Conservation (phyloP, 1,139 yeast species). For the Suzukiozyma palmioleophila region DNA sequence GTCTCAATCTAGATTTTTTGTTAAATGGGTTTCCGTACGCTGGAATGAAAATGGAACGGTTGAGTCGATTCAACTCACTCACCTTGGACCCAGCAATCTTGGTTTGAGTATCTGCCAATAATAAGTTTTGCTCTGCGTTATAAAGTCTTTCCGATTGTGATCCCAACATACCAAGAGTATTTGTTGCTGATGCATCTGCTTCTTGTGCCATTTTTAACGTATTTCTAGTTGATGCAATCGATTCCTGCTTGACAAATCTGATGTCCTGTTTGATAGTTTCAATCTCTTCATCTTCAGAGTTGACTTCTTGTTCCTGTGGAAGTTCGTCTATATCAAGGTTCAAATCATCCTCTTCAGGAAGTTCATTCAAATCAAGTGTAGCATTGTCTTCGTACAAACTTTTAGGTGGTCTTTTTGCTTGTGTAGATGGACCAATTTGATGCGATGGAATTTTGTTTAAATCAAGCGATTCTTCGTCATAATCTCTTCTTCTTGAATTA, state of each 20-base stretch:
- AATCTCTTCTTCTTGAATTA: conserved; percentile 1
- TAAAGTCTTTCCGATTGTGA: conserved; percentile 84
- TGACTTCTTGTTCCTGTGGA: conserved; percentile 44
- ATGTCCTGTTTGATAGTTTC: conserved; percentile 84
- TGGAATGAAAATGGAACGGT: conserved; percentile 79
- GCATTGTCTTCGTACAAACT: conserved; percentile 38
- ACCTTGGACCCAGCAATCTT: conserved; percentile 82
- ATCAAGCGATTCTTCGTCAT: conserved; percentile 36
- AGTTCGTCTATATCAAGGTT: conserved; percentile 40
- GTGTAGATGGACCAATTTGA: conserved; percentile 26
- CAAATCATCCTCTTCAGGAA: conserved; percentile 39
- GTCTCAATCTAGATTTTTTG: conserved; percentile 69
- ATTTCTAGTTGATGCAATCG: conserved; percentile 80
- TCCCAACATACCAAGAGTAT: conserved; percentile 88
- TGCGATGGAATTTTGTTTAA: conserved; percentile 40
- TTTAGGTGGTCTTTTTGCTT: conserved; percentile 18
- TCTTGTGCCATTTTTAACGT: conserved; percentile 85
- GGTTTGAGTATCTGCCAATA: conserved; percentile 78
- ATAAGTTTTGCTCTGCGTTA: conserved; percentile 71
- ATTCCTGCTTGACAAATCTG: conserved; percentile 80
- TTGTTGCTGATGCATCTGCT: conserved; percentile 87
- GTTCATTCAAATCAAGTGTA: conserved; percentile 35
- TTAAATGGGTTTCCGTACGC: conserved; percentile 85
- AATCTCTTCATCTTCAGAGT: conserved; percentile 78
- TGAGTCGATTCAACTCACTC: conserved; percentile 70